These are phyloP conservation scores for Xylariaceae sp. DNA, from an alignment of 2,329 filamentous ascomycete genomes.

Conservation along the genomic window DNA sequence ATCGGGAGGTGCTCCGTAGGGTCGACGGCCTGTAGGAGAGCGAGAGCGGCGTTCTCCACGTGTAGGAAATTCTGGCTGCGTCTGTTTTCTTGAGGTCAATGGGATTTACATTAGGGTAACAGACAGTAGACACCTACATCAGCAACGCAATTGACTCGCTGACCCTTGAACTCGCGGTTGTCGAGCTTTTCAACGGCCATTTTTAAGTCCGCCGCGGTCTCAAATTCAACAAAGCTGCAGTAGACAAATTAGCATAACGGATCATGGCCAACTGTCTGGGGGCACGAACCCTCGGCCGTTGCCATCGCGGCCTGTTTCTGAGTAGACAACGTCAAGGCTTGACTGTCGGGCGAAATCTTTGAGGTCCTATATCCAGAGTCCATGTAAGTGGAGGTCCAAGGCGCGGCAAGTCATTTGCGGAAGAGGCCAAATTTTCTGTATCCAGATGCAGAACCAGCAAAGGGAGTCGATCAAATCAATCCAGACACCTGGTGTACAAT, in stretches of 20 bases:
- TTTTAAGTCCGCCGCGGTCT: constrained; percentile 87
- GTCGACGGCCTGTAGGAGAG: constrained; percentile 70
- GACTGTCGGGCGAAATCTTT: constrained; percentile 99
- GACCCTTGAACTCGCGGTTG: constrained; percentile 89
- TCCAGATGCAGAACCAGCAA: constrained; percentile 44
- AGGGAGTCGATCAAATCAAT: constrained; percentile 42
- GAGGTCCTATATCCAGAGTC: constrained; percentile 87
- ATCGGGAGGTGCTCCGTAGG: constrained; percentile 69
- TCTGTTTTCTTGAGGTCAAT: constrained; percentile 54
- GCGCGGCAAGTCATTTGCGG: constrained; percentile 44
- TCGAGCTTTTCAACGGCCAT: constrained; percentile 95
- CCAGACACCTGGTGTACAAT: constrained; percentile 37
- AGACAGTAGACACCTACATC: constrained; percentile 67
- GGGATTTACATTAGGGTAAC: constrained; percentile 13
- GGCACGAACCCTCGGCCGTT: constrained; percentile 85
- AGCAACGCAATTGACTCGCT: constrained; percentile 81
- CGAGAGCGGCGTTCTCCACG: constrained; percentile 78
- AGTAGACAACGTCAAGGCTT: constrained; percentile 96
- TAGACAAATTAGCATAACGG: constrained; percentile 20
- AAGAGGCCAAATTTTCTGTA: constrained; percentile 37
- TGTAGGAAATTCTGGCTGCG: constrained; percentile 76
- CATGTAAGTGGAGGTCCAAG: constrained; percentile 78
- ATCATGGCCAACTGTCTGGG: not conserved
- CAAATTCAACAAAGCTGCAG: constrained; percentile 92
- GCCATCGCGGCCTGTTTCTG: constrained; percentile 89